phyloP scores from a whole-genome alignment of 805 yeast genomes.

The Maudiozyma barnettii region DNA sequence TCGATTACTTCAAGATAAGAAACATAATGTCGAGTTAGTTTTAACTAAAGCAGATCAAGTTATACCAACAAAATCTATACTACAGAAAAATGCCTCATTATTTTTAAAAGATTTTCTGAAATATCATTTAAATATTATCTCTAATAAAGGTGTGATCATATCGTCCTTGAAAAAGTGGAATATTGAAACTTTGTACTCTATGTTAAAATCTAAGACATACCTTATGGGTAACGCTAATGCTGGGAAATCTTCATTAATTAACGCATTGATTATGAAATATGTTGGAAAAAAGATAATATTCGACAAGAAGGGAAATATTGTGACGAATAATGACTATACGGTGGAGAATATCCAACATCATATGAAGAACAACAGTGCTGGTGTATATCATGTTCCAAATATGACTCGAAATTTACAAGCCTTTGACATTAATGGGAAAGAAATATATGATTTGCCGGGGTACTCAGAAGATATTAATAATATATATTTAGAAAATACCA shows the following conservation, averaged over 20 bases:
- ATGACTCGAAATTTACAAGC: slow-evolving; percentile 50
- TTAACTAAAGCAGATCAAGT: slow-evolving; percentile 29
- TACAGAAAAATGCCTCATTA: slow-evolving; percentile 15
- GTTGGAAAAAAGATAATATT: slow-evolving; percentile 12
- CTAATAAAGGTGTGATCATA: slow-evolving; percentile 19
- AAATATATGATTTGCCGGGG: slow-evolving; percentile 35
- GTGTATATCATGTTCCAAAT: slow-evolving; percentile 50
- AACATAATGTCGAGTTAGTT: slow-evolving; percentile 11
- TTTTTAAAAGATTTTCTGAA: slow-evolving; percentile 30
- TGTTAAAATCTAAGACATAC: slow-evolving; percentile 31
- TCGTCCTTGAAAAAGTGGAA: slow-evolving; percentile 26
- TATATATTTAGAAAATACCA: slow-evolving; percentile 19
- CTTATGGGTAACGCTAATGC: slow-evolving; percentile 59
- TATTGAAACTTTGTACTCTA: slow-evolving; percentile 13
- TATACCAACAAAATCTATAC: slow-evolving; percentile 12
- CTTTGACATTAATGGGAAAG: slow-evolving; percentile 29
- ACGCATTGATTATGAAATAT: slow-evolving; percentile 33
- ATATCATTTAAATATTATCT: slow-evolving; percentile 22
- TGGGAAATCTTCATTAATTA: slow-evolving; percentile 59
- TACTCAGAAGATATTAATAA: slow-evolving; percentile 20
- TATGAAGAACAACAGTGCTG: slow-evolving; percentile 19
- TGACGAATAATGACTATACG: slow-evolving; percentile 2
- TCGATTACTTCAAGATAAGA: slow-evolving; percentile 9
- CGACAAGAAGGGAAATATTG: slow-evolving; percentile 6
- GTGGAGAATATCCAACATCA: slow-evolving; percentile 4